phyloP scores from a whole-genome alignment of 257 asterid species.

The Ligustrum vulgare region DNA sequence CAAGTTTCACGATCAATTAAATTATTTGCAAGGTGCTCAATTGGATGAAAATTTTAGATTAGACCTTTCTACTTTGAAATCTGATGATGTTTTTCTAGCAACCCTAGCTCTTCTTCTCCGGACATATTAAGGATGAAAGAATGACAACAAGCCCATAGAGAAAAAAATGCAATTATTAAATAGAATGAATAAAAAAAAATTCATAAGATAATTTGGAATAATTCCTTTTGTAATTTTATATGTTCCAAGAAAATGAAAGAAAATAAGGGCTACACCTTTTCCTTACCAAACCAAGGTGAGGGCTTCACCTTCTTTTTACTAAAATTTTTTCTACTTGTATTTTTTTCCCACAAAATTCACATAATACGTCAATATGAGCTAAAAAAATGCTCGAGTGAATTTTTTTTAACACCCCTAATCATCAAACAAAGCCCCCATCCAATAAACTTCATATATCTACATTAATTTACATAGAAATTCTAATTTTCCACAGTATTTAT shows the following conservation, averaged over 20 bases:
- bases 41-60: no score
- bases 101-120: no score
- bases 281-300: background rate
- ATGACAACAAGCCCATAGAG: no score
- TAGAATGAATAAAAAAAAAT: background rate
- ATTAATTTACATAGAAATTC: slow-evolving; percentile 8
- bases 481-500: background rate
- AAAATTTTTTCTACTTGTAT: slow-evolving; percentile 9
- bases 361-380: slow-evolving; percentile 27
- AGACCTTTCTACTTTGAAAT: no score
- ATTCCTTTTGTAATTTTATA: background rate
- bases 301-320: no score
- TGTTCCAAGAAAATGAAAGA: slow-evolving; percentile 14
- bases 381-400: slow-evolving; percentile 33
- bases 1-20: no score
- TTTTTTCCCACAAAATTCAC: slow-evolving; percentile 35
- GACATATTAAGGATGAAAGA: no score
- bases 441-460: slow-evolving; percentile 31
- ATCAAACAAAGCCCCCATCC: slow-evolving; percentile 28
- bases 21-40: no score
- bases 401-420: slow-evolving; percentile 19
- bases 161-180: no score
- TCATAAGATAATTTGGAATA: background rate
- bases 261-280: background rate
- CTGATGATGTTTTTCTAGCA: no score